Evolutionary conservation across 75 land plant genomes (phyloP).

Genomic region (Ceratopteris richardii): DNA sequence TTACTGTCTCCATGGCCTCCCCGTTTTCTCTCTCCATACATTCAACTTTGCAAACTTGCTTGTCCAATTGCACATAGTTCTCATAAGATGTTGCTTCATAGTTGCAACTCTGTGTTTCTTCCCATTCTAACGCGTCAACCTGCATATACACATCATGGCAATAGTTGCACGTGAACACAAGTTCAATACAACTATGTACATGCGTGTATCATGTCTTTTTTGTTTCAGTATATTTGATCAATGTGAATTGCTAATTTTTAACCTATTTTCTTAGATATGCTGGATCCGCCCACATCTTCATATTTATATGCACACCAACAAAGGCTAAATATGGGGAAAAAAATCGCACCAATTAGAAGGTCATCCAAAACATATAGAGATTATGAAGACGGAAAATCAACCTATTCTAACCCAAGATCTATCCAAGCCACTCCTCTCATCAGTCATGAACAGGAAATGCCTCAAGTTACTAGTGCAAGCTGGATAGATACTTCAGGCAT

Average conservation of each 20-base stretch:
- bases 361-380: not conserved
- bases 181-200: not conserved
- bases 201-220: not conserved
- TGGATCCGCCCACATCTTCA: slow-evolving; percentile 6
- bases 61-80: too few species aligned
- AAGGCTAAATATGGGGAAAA: not conserved
- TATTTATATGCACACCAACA: not conserved
- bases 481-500: slow-evolving; percentile 5
- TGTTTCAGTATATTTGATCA: not conserved
- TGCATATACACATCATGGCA: too few species aligned
- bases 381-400: not conserved
- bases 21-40: too few species aligned
- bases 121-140: too few species aligned
- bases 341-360: not conserved
- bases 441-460: too few species aligned
- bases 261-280: too few species aligned
- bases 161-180: not conserved
- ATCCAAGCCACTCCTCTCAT: too few species aligned
- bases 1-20: too few species aligned
- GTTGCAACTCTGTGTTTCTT: too few species aligned
- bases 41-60: too few species aligned
- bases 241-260: too few species aligned
- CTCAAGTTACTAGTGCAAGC: not conserved
- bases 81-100: too few species aligned
- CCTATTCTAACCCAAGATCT: not conserved